These are phyloP conservation scores for Tricholoma sp. DNA, from an alignment of 768 basidiomycete species.

Conservation along the genomic window DNA sequence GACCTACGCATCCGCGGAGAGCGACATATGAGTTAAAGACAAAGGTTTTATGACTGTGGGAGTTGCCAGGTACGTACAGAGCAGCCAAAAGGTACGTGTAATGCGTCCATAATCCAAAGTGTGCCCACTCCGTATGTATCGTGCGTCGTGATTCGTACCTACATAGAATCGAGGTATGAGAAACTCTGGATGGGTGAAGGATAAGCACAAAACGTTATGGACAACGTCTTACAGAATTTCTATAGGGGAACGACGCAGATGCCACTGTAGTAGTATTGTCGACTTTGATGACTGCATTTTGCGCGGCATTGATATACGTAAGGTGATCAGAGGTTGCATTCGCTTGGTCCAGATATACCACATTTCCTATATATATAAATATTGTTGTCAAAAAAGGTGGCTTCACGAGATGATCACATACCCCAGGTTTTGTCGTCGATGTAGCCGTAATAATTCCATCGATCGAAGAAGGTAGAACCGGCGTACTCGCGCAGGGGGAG, in stretches of 20 bases:
- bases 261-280: slow-evolving; percentile 59
- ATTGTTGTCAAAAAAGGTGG: not conserved
- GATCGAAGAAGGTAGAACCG: slow-evolving; percentile 43
- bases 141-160: slow-evolving; percentile 41
- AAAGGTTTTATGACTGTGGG: not conserved
- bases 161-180: not conserved
- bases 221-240: slow-evolving; percentile 47
- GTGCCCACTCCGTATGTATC: slow-evolving; percentile 35
- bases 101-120: slow-evolving; percentile 37
- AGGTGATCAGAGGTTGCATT: slow-evolving; percentile 34
- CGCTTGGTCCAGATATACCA: slow-evolving; percentile 40
- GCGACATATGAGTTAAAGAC: not conserved
- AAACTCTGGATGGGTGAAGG: not conserved
- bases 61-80: slow-evolving; percentile 29
- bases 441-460: slow-evolving; percentile 45
- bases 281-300: slow-evolving; percentile 65
- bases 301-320: slow-evolving; percentile 49
- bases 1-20: slow-evolving; percentile 19
- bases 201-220: not conserved
- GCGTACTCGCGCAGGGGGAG: slow-evolving; percentile 36
- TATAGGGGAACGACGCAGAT: slow-evolving; percentile 32
- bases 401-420: slow-evolving; percentile 2
- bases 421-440: slow-evolving; percentile 41
- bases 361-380: slow-evolving; percentile 26
- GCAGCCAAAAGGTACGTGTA: slow-evolving; percentile 54